Base-by-base conservation (phyloP, 495 filamentous ascomycete species). In the Thermothielavioides terrestris region DNA sequence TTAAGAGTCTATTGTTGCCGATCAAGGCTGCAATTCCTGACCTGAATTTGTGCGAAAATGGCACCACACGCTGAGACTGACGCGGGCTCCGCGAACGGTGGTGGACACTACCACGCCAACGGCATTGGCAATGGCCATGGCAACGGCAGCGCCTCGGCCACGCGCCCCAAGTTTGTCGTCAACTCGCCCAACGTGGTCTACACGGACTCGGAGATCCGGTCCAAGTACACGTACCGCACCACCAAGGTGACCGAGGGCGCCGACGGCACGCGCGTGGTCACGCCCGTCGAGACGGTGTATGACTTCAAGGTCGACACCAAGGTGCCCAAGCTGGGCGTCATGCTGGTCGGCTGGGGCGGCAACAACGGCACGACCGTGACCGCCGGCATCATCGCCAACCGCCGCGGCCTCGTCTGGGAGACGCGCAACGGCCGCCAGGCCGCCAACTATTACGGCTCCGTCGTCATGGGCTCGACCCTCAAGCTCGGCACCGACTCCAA, bases 301-400 rank as follows among this genome's bases (percentile, higher is more conserved):
- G 82, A 96, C 75, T 97, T 98, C 86, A 94, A 95, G 79, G 85
- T 92, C 62, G 86, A 94, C 63, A 88, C 89, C 64, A 87, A 88
- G 68, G 79, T 96, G 34, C 87, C 87, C 68, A 96, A 94, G 78
- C 77, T 88, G 52, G 92, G 92, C 62, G 76, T 94, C 75, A 96
- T 98, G 92, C 80, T 98, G 62, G 94, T 97, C 53, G 92, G 92
- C 53, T 92, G 82, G 87, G 92, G 92, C 71, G 92, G 92, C 61
- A 98, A 98, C 82, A 97, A 98, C 66, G 92, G 92, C 61, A 85
- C 88, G 55, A 98, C 92, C 54, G 88, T 97, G 50, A 97, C 94
- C 44, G 92, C 92, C 54, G 94, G 92, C 68, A 95, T 98, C 68
- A 78, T 98, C 63, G 92, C 89, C 68, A 98, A 98, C 71, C 86